These are phyloP conservation scores for Plasmopara viticola DNA, from an alignment of 352 stramenopile species.

Conservation along the genomic window DNA sequence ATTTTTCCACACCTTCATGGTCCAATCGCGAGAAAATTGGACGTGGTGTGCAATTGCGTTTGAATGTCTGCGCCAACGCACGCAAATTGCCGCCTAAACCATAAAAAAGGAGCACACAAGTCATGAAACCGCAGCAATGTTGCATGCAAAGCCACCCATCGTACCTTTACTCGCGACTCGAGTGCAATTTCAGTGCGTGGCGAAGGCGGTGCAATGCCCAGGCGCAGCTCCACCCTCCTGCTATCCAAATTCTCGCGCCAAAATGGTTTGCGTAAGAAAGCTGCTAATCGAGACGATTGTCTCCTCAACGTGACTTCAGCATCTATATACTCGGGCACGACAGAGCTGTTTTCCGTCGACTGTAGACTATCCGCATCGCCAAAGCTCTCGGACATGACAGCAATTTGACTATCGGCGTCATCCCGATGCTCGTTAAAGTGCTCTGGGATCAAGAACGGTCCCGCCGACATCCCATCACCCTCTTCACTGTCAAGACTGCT, in stretches of 20 bases:
- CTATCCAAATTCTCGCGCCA: conserved; percentile 54
- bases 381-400: conserved; percentile 73
- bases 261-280: conserved; percentile 67
- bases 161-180: conserved; percentile 63
- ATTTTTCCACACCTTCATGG: conserved; percentile 77
- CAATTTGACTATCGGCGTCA: conserved; percentile 59
- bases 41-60: conserved; percentile 54
- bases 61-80: conserved; percentile 48
- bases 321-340: conserved; percentile 54
- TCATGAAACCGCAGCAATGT: no score
- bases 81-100: conserved; percentile 48
- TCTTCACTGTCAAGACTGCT: conserved; percentile 23
- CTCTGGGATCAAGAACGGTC: conserved; percentile 30
- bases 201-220: conserved; percentile 37
- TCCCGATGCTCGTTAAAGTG: conserved; percentile 37
- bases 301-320: conserved; percentile 37
- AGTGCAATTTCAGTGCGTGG: conserved; percentile 39
- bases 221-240: conserved; percentile 31
- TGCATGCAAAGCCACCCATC: neutral
- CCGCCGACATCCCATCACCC: conserved; percentile 13
- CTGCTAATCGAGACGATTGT: conserved; percentile 52
- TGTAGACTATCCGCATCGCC: conserved; percentile 61
- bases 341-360: conserved; percentile 68
- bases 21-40: conserved; percentile 65
- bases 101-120: neutral